Conservation (phyloP, 179 eudicot species). For the Drosera spatulata region DNA sequence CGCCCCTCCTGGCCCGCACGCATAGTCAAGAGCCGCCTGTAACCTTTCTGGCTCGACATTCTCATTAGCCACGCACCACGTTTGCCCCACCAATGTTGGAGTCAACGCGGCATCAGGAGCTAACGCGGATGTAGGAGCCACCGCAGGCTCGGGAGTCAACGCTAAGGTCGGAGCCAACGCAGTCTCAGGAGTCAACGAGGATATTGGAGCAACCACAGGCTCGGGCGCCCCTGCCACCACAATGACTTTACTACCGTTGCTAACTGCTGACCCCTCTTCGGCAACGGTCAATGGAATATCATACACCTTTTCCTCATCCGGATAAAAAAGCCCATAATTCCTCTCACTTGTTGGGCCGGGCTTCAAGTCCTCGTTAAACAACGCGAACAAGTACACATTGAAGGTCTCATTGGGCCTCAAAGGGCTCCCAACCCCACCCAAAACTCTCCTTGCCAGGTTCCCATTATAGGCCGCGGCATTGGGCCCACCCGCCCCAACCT, state of each 20-base stretch:
- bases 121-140: too few species aligned
- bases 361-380: slow-evolving; percentile 72
- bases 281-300: slow-evolving; percentile 20
- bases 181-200: too few species aligned
- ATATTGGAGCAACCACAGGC: too few species aligned
- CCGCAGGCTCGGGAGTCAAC: too few species aligned
- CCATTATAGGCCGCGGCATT: slow-evolving; percentile 85
- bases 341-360: slow-evolving; percentile 73
- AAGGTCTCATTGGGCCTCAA: slow-evolving; percentile 48
- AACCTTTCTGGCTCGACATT: slow-evolving; percentile 33
- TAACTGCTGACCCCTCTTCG: slow-evolving; percentile 5
- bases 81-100: slow-evolving; percentile 23
- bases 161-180: too few species aligned
- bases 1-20: slow-evolving; percentile 87
- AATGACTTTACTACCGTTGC: slow-evolving; percentile 16
- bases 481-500: slow-evolving; percentile 34
- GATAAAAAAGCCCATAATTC: slow-evolving; percentile 80
- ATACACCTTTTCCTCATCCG: slow-evolving; percentile 53
- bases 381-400: slow-evolving; percentile 54
- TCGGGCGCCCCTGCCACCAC: neutral
- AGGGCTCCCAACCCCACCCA: slow-evolving; percentile 67
- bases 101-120: slow-evolving; percentile 12
- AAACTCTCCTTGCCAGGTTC: slow-evolving; percentile 47
- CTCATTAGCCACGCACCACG: slow-evolving; percentile 91
- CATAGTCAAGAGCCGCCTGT: slow-evolving; percentile 67